phyloP scores from a whole-genome alignment of 306 rosid genomes.

The Inga leiocalycina region DNA sequence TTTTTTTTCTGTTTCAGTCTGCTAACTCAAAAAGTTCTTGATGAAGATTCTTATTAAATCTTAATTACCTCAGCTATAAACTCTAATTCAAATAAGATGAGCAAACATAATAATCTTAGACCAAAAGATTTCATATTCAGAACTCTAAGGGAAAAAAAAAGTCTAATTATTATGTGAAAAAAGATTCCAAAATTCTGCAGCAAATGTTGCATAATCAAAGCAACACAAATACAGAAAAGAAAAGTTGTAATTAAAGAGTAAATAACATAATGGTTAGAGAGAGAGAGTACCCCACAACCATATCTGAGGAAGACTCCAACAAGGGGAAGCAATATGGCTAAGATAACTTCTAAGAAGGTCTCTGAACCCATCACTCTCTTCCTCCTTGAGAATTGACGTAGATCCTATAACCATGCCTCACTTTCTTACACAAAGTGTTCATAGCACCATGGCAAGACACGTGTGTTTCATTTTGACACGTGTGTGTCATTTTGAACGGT shows the following conservation, averaged over 20 bases:
- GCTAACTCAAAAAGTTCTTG: neutral
- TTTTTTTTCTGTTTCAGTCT: no score
- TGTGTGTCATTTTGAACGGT: neutral
- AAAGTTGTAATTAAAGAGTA: neutral
- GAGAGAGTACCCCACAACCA: conserved; percentile 56
- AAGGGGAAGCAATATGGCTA: conserved; percentile 72
- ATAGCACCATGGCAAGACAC: conserved; percentile 8
- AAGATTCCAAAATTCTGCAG: neutral
- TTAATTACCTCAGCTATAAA: neutral
- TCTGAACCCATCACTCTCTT: conserved; percentile 53
- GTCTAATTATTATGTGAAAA: neutral
- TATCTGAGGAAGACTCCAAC: conserved; percentile 76
- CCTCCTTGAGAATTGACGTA: neutral
- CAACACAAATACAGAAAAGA: neutral
- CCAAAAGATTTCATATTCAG: no score
- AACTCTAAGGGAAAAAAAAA: no score
- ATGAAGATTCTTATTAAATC: neutral
- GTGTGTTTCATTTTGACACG: conserved; percentile 5
- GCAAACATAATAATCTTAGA: no score
- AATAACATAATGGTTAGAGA: neutral
- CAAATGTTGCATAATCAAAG: neutral
- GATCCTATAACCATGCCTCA: neutral
- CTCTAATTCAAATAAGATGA: no score
- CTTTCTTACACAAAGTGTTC: neutral
- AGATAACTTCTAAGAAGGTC: conserved; percentile 61